phyloP scores from a whole-genome alignment of 345 rosid species.

The Hypericum perforatum region DNA sequence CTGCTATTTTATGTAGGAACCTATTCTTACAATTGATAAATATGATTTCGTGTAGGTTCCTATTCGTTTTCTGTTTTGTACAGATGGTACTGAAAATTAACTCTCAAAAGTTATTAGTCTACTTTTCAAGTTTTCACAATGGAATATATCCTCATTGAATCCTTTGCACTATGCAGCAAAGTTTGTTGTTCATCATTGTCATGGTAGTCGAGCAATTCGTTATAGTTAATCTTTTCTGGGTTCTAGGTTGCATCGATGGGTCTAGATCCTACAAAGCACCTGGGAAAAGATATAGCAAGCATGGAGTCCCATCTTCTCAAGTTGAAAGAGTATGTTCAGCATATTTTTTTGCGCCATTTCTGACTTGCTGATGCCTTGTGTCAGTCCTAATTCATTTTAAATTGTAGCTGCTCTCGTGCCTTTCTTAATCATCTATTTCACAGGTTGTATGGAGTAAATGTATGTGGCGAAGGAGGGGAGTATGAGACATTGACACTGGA shows the following conservation, averaged over 20 bases:
- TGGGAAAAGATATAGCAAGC: slow-evolving; percentile 72
- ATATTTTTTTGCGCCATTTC: neutral
- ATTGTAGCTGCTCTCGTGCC: slow-evolving; percentile 1
- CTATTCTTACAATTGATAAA: too few species aligned
- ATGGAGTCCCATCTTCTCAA: slow-evolving; percentile 64
- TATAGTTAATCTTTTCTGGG: slow-evolving; percentile 1
- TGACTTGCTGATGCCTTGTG: neutral
- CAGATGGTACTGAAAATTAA: too few species aligned
- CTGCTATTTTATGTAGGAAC: neutral
- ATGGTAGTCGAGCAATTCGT: neutral
- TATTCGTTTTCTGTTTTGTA: too few species aligned
- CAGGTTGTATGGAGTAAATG: slow-evolving; percentile 86
- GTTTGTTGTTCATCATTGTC: too few species aligned
- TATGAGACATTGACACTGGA: slow-evolving; percentile 92
- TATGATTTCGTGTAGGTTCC: too few species aligned
- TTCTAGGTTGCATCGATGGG: slow-evolving; percentile 92
- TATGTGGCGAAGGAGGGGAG: slow-evolving; percentile 99
- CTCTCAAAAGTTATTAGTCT: too few species aligned
- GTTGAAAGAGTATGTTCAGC: slow-evolving; percentile 65
- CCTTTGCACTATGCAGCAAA: too few species aligned
- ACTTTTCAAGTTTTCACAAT: too few species aligned
- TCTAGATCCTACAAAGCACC: slow-evolving; percentile 74
- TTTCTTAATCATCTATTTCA: slow-evolving; percentile 6
- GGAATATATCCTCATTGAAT: too few species aligned
- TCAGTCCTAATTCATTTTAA: slow-evolving; percentile 5